Conservation (phyloP, 345 rosid genomes). For the Reutealis trisperma region DNA sequence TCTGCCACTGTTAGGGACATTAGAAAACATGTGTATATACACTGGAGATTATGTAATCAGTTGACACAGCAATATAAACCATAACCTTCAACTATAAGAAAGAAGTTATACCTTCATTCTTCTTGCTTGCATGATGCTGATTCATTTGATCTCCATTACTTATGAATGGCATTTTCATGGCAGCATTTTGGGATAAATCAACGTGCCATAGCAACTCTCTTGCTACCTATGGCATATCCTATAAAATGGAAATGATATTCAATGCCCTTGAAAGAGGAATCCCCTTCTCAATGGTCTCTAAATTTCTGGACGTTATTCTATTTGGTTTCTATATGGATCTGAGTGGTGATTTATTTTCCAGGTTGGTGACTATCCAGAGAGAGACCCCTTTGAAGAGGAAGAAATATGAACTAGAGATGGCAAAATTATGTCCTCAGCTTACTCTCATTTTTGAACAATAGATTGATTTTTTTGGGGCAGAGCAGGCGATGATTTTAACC, state of each 20-base stretch:
- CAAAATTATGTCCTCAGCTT: not conserved
- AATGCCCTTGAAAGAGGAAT: not conserved
- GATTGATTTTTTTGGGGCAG: too few species aligned
- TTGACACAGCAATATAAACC: not conserved
- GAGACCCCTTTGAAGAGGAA: slow-evolving; percentile 79
- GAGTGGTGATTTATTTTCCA: slow-evolving; percentile 26
- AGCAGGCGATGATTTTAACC: too few species aligned
- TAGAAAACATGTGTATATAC: not conserved
- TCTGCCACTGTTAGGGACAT: not conserved
- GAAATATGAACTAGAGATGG: slow-evolving; percentile 47
- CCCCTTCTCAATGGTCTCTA: not conserved
- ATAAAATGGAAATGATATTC: not conserved
- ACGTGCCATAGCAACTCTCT: not conserved
- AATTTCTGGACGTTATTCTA: not conserved
- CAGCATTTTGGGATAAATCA: not conserved
- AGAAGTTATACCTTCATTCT: not conserved
- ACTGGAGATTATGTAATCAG: too few species aligned
- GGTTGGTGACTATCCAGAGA: slow-evolving; percentile 93
- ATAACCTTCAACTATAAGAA: not conserved
- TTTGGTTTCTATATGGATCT: slow-evolving; percentile 8
- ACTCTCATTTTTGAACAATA: not conserved
- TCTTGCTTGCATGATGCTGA: not conserved
- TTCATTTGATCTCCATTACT: not conserved
- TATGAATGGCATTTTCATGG: not conserved
- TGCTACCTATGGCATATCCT: not conserved